Conservation (phyloP, 2,329 filamentous ascomycete species). For the Xylaria polymorpha region DNA sequence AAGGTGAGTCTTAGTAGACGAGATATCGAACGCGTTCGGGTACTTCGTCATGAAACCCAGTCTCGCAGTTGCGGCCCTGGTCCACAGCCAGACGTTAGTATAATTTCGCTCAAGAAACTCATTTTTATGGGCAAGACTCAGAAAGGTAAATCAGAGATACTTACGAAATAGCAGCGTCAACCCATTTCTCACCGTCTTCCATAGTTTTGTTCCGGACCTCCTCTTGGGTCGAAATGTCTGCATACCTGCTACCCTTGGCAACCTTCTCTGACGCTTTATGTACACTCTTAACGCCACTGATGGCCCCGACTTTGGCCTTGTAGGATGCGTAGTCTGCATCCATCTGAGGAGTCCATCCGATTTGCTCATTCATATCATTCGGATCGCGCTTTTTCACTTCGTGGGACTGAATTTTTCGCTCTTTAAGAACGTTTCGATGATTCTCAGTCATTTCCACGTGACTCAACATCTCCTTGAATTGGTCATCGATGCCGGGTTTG, state of each 20-base stretch:
- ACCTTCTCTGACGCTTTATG: not conserved
- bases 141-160: not conserved
- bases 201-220: not conserved
- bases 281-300: not conserved
- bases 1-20: not conserved
- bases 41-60: conserved; percentile 17
- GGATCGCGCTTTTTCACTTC: conserved; percentile 12
- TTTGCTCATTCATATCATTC: not conserved
- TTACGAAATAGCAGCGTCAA: conserved; percentile 1
- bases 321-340: not conserved
- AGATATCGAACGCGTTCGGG: not conserved
- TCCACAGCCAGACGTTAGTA: not conserved
- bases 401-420: conserved; percentile 21
- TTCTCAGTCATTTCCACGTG: conserved; percentile 6
- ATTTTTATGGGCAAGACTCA: not conserved
- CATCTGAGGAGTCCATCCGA: not conserved
- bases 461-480: conserved; percentile 5
- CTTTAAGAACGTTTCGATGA: not conserved
- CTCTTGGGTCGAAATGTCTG: not conserved
- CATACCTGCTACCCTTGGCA: not conserved
- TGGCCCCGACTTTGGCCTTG: not conserved
- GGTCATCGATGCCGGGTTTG: conserved; percentile 2
- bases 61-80: conserved; percentile 10
- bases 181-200: not conserved
- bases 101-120: not conserved